A percentile compares a stretch with the other conserved stretches of the same genome.
Evolutionary conservation across 208 protist species (phyloP).

Genomic region (Jaenimonas drosophilae): DNA sequence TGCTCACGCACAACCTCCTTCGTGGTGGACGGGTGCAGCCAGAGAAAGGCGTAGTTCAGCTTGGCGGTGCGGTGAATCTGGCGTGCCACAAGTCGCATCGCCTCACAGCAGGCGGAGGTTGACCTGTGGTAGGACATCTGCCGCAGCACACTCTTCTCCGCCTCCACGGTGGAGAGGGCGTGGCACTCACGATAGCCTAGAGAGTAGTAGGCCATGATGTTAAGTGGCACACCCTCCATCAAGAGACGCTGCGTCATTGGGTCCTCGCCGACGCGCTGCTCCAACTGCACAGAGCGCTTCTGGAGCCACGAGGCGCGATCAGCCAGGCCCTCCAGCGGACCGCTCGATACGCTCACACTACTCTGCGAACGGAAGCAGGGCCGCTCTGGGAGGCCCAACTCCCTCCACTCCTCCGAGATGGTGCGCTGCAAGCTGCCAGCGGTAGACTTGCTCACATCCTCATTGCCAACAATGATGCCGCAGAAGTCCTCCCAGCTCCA

Average conservation of each 20-base stretch:
- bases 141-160: slow-evolving; percentile 10
- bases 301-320: slow-evolving; percentile 51
- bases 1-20: slow-evolving; percentile 25
- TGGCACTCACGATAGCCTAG: slow-evolving; percentile 5
- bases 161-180: slow-evolving; percentile 1
- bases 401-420: slow-evolving; percentile 37
- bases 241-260: slow-evolving; percentile 31
- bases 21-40: slow-evolving; percentile 61
- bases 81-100: slow-evolving; percentile 17
- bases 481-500: slow-evolving; percentile 45
- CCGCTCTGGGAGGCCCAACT: slow-evolving; percentile 23
- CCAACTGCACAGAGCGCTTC: background rate
- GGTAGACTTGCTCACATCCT: slow-evolving; percentile 9
- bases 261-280: slow-evolving; percentile 11
- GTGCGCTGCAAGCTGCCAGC: slow-evolving; percentile 32
- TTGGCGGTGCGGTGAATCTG: slow-evolving; percentile 12
- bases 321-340: slow-evolving; percentile 48
- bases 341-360: slow-evolving; percentile 30
- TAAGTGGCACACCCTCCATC: slow-evolving; percentile 30
- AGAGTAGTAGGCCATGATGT: slow-evolving; percentile 13
- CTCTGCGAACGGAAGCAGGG: slow-evolving; percentile 22
- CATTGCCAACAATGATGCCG: slow-evolving; percentile 29
- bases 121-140: slow-evolving; percentile 14
- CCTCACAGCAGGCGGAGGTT: slow-evolving; percentile 22
- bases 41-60: slow-evolving; percentile 72